Conservation (phyloP, 192 early-diverging fungal genomes). For the Mortierella claussenii region DNA sequence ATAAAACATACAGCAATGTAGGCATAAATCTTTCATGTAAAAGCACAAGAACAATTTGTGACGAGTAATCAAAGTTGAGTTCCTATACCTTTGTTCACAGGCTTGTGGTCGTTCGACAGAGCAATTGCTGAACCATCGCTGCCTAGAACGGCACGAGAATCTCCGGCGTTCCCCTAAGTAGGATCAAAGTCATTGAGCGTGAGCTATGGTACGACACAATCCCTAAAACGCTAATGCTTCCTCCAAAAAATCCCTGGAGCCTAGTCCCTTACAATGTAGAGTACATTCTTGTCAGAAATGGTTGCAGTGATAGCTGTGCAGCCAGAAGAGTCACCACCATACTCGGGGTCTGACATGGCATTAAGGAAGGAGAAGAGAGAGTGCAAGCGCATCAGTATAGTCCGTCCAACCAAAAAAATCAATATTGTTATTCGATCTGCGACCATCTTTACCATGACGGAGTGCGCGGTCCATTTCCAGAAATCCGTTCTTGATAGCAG, state of each 20-base stretch:
- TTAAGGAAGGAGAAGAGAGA: neutral
- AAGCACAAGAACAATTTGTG: too few species aligned
- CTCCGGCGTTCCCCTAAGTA: conserved; percentile 88
- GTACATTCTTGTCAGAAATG: conserved; percentile 82
- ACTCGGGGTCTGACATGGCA: conserved; percentile 70
- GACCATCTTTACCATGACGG: conserved; percentile 77
- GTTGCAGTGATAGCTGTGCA: conserved; percentile 95
- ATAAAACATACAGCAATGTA: neutral
- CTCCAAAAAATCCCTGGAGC: neutral
- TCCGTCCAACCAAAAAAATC: too few species aligned
- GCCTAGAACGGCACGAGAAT: conserved; percentile 93
- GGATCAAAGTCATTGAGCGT: neutral
- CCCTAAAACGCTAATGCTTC: too few species aligned
- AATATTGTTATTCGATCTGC: neutral
- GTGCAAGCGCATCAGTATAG: neutral
- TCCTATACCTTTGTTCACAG: conserved; percentile 71
- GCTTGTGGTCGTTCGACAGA: conserved; percentile 97
- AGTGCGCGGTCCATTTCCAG: conserved; percentile 83
- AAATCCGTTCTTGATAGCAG: conserved; percentile 88
- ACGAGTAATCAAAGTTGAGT: too few species aligned
- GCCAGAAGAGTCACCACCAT: conserved; percentile 87
- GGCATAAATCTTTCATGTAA: neutral
- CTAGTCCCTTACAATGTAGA: conserved; percentile 70
- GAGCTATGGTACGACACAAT: too few species aligned
- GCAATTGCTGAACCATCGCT: conserved; percentile 77